Base-by-base conservation (phyloP, 352 stramenopile genomes). In the Phytophthora citricola region DNA sequence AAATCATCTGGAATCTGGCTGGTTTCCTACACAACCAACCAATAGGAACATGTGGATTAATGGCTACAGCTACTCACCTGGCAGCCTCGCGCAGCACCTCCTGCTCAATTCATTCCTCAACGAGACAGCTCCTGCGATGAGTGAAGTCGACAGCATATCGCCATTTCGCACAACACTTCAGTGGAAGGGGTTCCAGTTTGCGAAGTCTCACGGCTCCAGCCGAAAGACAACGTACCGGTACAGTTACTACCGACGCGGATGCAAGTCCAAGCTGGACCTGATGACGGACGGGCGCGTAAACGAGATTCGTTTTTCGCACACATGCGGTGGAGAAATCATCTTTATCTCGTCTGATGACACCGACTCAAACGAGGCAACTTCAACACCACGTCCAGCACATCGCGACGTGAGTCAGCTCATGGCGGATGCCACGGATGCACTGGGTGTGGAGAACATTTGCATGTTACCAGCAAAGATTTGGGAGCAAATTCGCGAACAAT, bases 381-480 rank as follows among this genome's bases (percentile, higher is more conserved):
- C n/a, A 4, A 17, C 17, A 17, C 17, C 17, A 17, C 10, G 22
- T 2, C 0, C 34, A 26, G 15, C 49, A 1, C 8, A 24, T 36
- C 29, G 32, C 14, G 54, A 62, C 17, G 17, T 63, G 32, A 54
- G 32, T 17, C 44, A 29, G 14, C 3, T 48, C 40, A 63, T 62
- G 44, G 45, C 31, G 6, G 44, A 63, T 20, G 32, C 47, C 14
- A 29, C 15, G 5, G 55, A 55, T 24, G 24, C 31, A 14, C 14
- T 63, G 12, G 45, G 32, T 1, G 2, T 63, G 12, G 20, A 29
- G 15, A n/a, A 51, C 15, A 17, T 63, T 9, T 14, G 27, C 5
- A 2, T 20, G 1, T 4, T 20, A 81, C 98, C 97, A 75, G 98
- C 95, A 27, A 93, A 81, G 63, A 98, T 98, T 77, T 99, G 95